Base-by-base conservation (phyloP, 2,329 filamentous ascomycete genomes). In the Stromatinia cepivora region DNA sequence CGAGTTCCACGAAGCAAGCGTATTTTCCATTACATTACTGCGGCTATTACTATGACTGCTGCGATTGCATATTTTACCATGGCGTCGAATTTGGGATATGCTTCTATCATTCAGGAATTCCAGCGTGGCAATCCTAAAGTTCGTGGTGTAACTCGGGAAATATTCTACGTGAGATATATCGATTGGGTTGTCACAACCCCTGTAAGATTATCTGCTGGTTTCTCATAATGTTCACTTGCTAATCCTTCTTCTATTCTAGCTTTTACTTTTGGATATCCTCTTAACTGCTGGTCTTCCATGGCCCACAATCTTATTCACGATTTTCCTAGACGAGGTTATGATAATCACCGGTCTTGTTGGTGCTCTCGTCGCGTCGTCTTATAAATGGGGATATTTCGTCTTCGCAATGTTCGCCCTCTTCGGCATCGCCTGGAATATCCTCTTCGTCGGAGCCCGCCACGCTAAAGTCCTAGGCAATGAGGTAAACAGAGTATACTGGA, bases 351-450 rank as follows among this genome's bases (percentile, higher is more conserved):
- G 87, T 34, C 83, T 91, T 8, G 83, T 91, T 25, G 89, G 90
- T 39, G 88, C 89, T 4, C 83, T 91, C 1, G 87, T 90, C 4
- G 77, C 79, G 22, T 86, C 84, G 11, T 80, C 79, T 3, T 92
- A 91, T 81, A 92, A 91, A 76, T 91, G 87, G 87, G 88, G 87
- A 1, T 92, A 88, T 79, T 90, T 84, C 77, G 79, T 80, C 13
- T 88, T 90, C 69, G 85, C 84, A 68, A 81, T 79, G 74, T 77
- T 81, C 4, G 81, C 84, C 39, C 84, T 90, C 70, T 80, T 87
- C 72, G 88, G 87, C 77, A 84, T 92, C 64, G 77, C 84, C 52
- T 92, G 86, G 77, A 79, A 87, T 69, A 83, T 92, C 4, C 81
- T 82, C 67, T 82, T 82, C 78, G 84, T 88, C 62, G 86, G 83